Conservation (phyloP, 169 alveolate species). For the Miamiensis avidus region DNA sequence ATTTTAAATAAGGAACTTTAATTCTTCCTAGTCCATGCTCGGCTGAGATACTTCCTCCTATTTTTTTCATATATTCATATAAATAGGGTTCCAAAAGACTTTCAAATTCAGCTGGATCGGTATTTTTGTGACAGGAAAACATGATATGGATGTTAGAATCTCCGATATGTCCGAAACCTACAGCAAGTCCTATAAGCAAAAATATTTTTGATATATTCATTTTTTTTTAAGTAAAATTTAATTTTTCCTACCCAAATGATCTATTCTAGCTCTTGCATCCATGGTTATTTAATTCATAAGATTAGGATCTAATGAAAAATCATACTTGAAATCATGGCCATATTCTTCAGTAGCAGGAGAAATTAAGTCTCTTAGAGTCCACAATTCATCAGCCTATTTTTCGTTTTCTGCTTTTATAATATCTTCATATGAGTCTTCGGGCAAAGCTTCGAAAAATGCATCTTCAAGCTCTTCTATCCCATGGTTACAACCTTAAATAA, state of each 20-base stretch:
- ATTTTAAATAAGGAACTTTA: constrained; percentile 47
- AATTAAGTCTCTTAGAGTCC: too few relatives aligned
- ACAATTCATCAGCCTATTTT: too few relatives aligned
- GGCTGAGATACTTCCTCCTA: constrained; percentile 76
- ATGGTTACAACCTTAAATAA: too few relatives aligned
- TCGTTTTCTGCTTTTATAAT: too few relatives aligned
- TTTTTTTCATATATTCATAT: constrained; percentile 47
- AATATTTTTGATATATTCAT: neutral
- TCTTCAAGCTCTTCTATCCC: too few relatives aligned
- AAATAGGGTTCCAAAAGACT: constrained; percentile 59
- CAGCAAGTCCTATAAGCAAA: constrained; percentile 4
- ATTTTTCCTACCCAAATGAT: constrained; percentile 11
- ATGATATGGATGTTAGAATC: constrained; percentile 86
- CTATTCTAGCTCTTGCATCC: constrained; percentile 60
- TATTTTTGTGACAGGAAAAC: constrained; percentile 36
- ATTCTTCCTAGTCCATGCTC: constrained; percentile 83
- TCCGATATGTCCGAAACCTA: constrained; percentile 84
- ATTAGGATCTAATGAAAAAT: neutral
- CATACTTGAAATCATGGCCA: too few relatives aligned
- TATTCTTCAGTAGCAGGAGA: too few relatives aligned
- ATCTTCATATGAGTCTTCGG: too few relatives aligned
- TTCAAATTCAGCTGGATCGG: constrained; percentile 25
- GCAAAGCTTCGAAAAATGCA: too few relatives aligned
- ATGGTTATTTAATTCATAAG: constrained; percentile 22
- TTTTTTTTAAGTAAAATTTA: constrained; percentile 18